These are phyloP conservation scores for Combretum micranthum DNA, from an alignment of 345 rosid species.

Conservation along the genomic window DNA sequence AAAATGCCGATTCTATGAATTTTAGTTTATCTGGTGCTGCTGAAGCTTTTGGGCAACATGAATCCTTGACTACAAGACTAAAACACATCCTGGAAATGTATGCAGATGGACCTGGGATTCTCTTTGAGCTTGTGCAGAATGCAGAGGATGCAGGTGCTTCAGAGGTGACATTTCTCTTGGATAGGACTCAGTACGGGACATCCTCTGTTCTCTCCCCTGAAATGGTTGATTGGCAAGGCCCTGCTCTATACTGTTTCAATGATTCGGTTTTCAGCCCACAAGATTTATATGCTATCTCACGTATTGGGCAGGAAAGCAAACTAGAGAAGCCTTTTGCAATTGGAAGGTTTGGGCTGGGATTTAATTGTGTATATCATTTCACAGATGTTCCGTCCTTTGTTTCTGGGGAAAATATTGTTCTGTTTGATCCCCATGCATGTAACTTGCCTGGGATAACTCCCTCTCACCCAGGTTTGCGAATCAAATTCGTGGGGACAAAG, in stretches of 20 bases:
- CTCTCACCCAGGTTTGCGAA: slow-evolving; percentile 93
- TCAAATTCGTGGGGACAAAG: slow-evolving; percentile 77
- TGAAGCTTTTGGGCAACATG: slow-evolving; percentile 99
- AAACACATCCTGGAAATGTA: slow-evolving; percentile 97
- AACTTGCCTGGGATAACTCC: slow-evolving; percentile 95
- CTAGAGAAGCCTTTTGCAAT: slow-evolving; percentile 92
- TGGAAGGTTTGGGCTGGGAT: slow-evolving; percentile 95
- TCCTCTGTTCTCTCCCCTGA: slow-evolving; percentile 97
- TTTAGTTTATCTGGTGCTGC: slow-evolving; percentile 89
- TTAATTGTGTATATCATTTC: slow-evolving; percentile 96
- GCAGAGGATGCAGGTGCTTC: slow-evolving; percentile 99
- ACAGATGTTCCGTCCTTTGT: slow-evolving; percentile 90
- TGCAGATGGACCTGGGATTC: slow-evolving; percentile 97
- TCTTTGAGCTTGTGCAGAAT: slow-evolving; percentile 90
- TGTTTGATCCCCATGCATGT: slow-evolving; percentile 97
- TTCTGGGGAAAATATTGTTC: slow-evolving; percentile 93
- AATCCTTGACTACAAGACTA: slow-evolving; percentile 92
- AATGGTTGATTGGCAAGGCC: slow-evolving; percentile 99
- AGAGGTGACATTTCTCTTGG: slow-evolving; percentile 81
- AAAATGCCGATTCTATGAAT: slow-evolving; percentile 96
- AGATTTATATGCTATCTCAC: slow-evolving; percentile 94
- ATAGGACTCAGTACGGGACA: slow-evolving; percentile 89
- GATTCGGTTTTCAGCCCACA: slow-evolving; percentile 88
- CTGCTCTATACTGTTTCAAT: slow-evolving; percentile 92
- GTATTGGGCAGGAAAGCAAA: slow-evolving; percentile 98